Evolutionary conservation across 2,329 filamentous ascomycete genomes (phyloP).

Genomic region (Cyanodermella asteris): DNA sequence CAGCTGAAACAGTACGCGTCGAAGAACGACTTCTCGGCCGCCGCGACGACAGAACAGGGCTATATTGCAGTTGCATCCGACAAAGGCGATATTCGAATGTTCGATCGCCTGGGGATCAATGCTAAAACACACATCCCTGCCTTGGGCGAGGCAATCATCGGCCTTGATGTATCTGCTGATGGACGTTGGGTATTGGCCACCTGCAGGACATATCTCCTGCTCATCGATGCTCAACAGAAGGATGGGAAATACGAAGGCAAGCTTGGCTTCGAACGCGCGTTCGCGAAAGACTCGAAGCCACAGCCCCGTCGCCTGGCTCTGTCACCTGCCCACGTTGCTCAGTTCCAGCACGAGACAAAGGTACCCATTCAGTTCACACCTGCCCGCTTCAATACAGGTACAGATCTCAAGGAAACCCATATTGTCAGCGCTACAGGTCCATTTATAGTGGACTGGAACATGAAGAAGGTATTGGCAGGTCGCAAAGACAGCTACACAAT

Average conservation of each 20-base stretch:
- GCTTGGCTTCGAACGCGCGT: conserved; percentile 88
- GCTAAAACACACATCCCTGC: conserved; percentile 95
- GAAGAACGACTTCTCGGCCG: conserved; percentile 91
- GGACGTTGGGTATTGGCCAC: conserved; percentile 91
- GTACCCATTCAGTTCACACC: conserved; percentile 70
- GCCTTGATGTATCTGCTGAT: conserved; percentile 85
- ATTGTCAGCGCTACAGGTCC: conserved; percentile 94
- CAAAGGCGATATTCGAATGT: conserved; percentile 92
- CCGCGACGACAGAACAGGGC: conserved; percentile 87
- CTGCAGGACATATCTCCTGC: conserved; percentile 78
- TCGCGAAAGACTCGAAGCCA: conserved; percentile 80
- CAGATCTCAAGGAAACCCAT: conserved; percentile 62
- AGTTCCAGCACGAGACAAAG: conserved; percentile 92
- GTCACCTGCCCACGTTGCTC: conserved; percentile 78
- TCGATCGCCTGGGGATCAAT: conserved; percentile 88
- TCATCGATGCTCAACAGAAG: conserved; percentile 80
- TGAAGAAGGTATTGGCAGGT: conserved; percentile 70
- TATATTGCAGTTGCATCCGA: conserved; percentile 93
- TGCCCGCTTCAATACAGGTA: conserved; percentile 81
- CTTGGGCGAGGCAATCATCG: conserved; percentile 82
- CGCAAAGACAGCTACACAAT: conserved; percentile 82
- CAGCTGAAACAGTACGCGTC: conserved; percentile 90
- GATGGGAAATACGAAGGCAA: conserved; percentile 92
- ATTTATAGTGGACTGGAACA: conserved; percentile 88
- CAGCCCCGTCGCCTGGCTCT: conserved; percentile 77